A percentile compares a stretch with the other conserved stretches of the same genome.
Evolutionary conservation across 495 filamentous ascomycete genomes (phyloP).

Genomic region (Hypoxylon fuscum): DNA sequence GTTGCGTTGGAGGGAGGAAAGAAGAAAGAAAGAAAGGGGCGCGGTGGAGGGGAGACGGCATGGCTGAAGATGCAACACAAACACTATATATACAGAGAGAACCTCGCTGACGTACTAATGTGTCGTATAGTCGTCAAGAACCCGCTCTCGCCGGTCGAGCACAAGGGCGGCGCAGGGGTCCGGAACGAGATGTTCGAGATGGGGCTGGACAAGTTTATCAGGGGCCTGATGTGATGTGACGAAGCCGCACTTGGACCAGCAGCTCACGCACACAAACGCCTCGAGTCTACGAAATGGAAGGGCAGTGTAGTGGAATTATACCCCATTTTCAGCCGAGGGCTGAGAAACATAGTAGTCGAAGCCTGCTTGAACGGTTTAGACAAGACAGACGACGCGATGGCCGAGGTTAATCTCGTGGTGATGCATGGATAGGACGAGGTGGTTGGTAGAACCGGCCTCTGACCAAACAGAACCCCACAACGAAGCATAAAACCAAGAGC

Average conservation of each 20-base stretch:
- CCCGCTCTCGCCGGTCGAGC: constrained; percentile 87
- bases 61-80: background rate
- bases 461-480: background rate
- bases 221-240: constrained; percentile 57
- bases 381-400: background rate
- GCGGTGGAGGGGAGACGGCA: background rate
- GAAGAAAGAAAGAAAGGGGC: background rate
- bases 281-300: too few species aligned
- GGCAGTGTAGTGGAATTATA: too few species aligned
- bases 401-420: background rate
- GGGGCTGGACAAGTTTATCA: constrained; percentile 85
- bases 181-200: constrained; percentile 95
- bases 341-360: too few species aligned
- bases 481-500: background rate
- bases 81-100: too few species aligned
- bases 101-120: constrained; percentile 13
- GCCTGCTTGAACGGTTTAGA: background rate
- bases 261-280: too few species aligned
- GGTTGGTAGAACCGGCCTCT: background rate
- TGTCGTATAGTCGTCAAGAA: constrained; percentile 83
- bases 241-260: background rate
- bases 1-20: background rate
- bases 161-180: constrained; percentile 86
- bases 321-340: too few species aligned
- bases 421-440: background rate